phyloP scores from a whole-genome alignment of 108 stramenopile genomes.

The Discostella pseudostelligera region DNA sequence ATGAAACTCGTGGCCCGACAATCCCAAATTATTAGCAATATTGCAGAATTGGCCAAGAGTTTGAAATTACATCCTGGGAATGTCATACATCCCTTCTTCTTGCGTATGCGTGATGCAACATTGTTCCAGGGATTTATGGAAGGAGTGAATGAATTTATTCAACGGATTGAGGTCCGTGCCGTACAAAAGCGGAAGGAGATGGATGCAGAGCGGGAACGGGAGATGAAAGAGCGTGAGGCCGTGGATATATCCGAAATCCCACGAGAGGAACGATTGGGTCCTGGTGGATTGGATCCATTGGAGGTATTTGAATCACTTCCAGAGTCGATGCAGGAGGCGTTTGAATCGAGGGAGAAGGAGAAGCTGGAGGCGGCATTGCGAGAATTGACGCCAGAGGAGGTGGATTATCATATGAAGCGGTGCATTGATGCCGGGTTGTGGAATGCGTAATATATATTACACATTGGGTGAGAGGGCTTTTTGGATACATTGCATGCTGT shows the following conservation, averaged over 20 bases:
- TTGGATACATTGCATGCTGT: too few relatives aligned
- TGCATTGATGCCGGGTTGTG: slow-evolving; percentile 93
- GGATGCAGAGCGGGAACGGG: slow-evolving; percentile 63
- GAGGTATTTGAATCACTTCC: slow-evolving; percentile 93
- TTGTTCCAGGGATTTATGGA: slow-evolving; percentile 78
- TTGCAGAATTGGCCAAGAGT: slow-evolving; percentile 94
- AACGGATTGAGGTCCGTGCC: slow-evolving; percentile 88
- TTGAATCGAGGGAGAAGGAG: slow-evolving; percentile 86
- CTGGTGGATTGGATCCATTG: slow-evolving; percentile 96
- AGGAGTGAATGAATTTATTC: slow-evolving; percentile 79
- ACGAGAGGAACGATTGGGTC: slow-evolving; percentile 85
- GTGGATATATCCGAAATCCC: slow-evolving; percentile 73
- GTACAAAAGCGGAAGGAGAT: slow-evolving; percentile 93
- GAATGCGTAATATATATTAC: slow-evolving; percentile 49
- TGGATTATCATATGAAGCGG: slow-evolving; percentile 94
- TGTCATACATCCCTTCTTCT: slow-evolving; percentile 94
- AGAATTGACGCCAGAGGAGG: slow-evolving; percentile 81
- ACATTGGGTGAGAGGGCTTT: too few relatives aligned
- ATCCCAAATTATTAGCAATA: slow-evolving; percentile 91
- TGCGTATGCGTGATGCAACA: slow-evolving; percentile 76
- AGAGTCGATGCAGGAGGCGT: slow-evolving; percentile 87
- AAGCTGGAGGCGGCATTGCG: slow-evolving; percentile 74
- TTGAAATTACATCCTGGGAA: slow-evolving; percentile 94
- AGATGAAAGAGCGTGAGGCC: slow-evolving; percentile 51
- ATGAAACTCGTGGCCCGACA: slow-evolving; percentile 93